Evolutionary conservation across 768 basidiomycete species (phyloP).

Genomic region (Phylloporus sp.): DNA sequence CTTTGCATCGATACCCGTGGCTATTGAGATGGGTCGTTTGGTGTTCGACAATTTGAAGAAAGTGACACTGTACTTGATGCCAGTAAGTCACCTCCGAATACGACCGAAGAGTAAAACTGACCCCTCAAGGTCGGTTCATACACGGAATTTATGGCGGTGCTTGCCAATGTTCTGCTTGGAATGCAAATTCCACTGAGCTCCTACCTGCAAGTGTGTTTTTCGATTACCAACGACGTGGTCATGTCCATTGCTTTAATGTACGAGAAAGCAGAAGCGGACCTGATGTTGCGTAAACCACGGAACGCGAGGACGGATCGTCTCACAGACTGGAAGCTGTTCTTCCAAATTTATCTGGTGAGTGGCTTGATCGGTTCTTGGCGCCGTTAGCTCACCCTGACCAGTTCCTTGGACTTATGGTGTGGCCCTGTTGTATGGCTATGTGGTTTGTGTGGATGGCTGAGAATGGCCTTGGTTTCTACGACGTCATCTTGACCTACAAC

Average conservation of each 20-base stretch:
- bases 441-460: conserved; percentile 38
- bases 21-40: conserved; percentile 55
- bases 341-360: conserved; percentile 46
- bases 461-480: conserved; percentile 36
- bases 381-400: conserved; percentile 13
- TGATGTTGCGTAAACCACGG: conserved; percentile 47
- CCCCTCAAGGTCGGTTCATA: conserved; percentile 49
- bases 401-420: conserved; percentile 45
- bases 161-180: conserved; percentile 54
- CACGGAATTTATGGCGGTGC: conserved; percentile 55
- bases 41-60: conserved; percentile 60
- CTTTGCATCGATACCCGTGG: conserved; percentile 55
- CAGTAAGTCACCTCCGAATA: conserved; percentile 24
- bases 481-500: conserved; percentile 40
- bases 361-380: not conserved
- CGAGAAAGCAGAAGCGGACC: conserved; percentile 49
- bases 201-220: conserved; percentile 54
- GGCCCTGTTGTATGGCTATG: conserved; percentile 44
- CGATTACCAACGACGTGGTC: conserved; percentile 49
- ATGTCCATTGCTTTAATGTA: conserved; percentile 50
- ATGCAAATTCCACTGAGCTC: conserved; percentile 56
- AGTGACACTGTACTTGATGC: conserved; percentile 44
- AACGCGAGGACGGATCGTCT: conserved; percentile 47
- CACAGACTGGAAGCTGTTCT: conserved; percentile 46
- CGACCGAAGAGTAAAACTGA: not conserved